Conservation (phyloP, 2,329 filamentous ascomycete genomes). For the Sclerotinia trifoliorum region DNA sequence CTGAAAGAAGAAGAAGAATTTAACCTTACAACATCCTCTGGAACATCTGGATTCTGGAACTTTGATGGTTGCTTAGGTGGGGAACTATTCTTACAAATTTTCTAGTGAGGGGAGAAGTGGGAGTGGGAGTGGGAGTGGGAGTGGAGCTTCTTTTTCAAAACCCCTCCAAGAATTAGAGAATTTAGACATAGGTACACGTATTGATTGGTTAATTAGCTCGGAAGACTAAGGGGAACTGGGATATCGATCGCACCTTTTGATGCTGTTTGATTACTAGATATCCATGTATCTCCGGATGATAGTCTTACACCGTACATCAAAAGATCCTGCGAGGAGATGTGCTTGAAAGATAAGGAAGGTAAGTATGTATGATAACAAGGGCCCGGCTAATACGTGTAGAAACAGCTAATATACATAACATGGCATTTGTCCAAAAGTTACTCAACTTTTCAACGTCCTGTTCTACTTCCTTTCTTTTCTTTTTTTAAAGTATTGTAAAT, state of each 20-base stretch:
- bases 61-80: not conserved
- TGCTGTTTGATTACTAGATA: not conserved
- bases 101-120: constrained; percentile 12
- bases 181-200: not conserved
- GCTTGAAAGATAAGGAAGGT: constrained; percentile 1
- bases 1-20: not conserved
- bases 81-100: not conserved
- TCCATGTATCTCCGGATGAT: constrained; percentile 11
- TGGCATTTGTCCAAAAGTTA: not conserved
- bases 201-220: not conserved
- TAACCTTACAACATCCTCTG: not conserved
- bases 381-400: not conserved
- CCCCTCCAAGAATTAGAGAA: not conserved
- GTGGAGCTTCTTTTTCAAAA: not conserved
- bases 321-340: not conserved
- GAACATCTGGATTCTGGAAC: no score
- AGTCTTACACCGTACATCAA: not conserved
- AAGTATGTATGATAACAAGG: not conserved
- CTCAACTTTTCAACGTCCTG: not conserved
- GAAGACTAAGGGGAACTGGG: not conserved
- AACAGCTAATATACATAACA: not conserved
- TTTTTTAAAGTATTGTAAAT: not conserved
- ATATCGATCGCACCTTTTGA: not conserved
- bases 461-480: not conserved
- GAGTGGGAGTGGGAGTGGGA: constrained; percentile 5